phyloP scores from a whole-genome alignment of 306 rosid species.

The Cajanus cajan region DNA sequence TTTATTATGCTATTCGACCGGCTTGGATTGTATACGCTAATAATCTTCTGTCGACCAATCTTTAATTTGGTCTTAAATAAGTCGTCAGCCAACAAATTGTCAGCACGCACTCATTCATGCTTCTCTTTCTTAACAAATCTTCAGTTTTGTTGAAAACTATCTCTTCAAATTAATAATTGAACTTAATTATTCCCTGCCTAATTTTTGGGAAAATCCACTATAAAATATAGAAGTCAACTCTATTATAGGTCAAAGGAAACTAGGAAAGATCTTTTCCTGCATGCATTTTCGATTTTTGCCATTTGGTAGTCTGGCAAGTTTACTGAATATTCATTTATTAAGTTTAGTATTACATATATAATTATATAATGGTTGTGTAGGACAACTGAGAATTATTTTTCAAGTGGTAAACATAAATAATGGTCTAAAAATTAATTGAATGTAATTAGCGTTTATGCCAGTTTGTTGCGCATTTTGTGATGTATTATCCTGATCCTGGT shows the following conservation, averaged over 20 bases:
- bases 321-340: background rate
- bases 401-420: background rate
- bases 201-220: background rate
- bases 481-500: background rate
- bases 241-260: background rate
- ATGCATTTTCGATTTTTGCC: background rate
- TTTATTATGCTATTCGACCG: slow-evolving; percentile 20
- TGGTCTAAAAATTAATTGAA: background rate
- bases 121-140: background rate
- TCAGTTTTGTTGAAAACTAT: background rate
- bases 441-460: background rate
- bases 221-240: slow-evolving; percentile 5
- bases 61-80: background rate
- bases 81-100: slow-evolving; percentile 22
- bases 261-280: background rate
- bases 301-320: background rate
- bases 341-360: background rate
- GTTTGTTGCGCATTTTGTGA: background rate
- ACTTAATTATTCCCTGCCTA: background rate
- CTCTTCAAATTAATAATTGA: background rate
- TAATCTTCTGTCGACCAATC: background rate
- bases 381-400: background rate
- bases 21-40: slow-evolving; percentile 4
- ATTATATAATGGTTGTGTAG: background rate
- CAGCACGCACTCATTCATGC: slow-evolving; percentile 8